Percentiles rank a stretch among this genome's conserved stretches.
Evolutionary conservation across 2,329 filamentous ascomycete genomes (phyloP).

Genomic region (Tolypocladium nubicola): DNA sequence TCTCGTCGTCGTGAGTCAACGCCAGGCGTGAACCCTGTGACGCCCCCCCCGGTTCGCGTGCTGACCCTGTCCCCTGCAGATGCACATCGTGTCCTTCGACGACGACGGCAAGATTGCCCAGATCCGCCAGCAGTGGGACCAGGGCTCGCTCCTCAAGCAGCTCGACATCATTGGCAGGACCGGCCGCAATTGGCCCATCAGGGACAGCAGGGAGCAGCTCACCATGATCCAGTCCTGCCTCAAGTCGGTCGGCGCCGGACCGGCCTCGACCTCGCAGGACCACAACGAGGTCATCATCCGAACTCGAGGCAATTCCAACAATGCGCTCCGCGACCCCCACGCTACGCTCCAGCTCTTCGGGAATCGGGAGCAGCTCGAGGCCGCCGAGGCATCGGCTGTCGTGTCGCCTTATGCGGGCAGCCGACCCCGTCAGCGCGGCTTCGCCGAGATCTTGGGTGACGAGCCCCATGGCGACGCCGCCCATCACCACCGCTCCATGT

Average conservation of each 20-base stretch:
- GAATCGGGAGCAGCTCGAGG: conserved; percentile 52
- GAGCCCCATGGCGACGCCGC: conserved; percentile 30
- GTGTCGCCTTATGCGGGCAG: conserved; percentile 52
- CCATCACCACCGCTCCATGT: conserved; percentile 40
- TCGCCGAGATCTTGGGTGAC: conserved; percentile 61
- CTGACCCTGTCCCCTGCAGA: conserved; percentile 32
- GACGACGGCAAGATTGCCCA: conserved; percentile 66
- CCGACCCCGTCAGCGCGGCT: conserved; percentile 54
- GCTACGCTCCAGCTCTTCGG: conserved; percentile 67
- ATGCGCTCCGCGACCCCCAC: conserved; percentile 51
- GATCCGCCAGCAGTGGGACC: conserved; percentile 90
- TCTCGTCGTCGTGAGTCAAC: conserved; percentile 63
- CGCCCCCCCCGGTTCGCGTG: background rate
- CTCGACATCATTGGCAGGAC: conserved; percentile 86
- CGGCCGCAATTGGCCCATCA: conserved; percentile 90
- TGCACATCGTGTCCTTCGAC: conserved; percentile 84
- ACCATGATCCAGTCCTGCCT: conserved; percentile 59
- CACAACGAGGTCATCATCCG: conserved; percentile 28
- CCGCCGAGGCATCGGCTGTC: conserved; percentile 32
- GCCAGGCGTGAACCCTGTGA: conserved; percentile 2
- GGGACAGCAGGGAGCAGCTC: conserved; percentile 74
- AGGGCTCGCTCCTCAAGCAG: conserved; percentile 84
- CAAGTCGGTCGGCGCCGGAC: conserved; percentile 31
- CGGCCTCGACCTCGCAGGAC: conserved; percentile 16
- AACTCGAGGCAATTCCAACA: conserved; percentile 41